A percentile compares a stretch with the other conserved stretches of the same genome.
phyloP scores from a whole-genome alignment of 2,329 filamentous ascomycete genomes.

The Microcyclospora pomicola region DNA sequence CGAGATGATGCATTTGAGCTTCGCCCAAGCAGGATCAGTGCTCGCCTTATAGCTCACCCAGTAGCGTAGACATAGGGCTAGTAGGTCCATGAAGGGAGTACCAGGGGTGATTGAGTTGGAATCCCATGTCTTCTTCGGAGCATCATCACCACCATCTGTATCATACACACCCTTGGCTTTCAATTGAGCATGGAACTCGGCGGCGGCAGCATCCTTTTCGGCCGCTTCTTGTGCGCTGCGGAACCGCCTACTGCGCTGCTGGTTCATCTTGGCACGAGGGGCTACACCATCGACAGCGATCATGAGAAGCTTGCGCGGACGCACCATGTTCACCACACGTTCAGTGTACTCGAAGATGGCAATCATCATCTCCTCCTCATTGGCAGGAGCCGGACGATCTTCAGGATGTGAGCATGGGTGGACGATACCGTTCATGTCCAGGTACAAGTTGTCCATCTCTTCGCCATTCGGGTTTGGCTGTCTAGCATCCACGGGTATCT shows the following conservation, averaged over 20 bases:
- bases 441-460: constrained; percentile 93
- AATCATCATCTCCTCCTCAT: constrained; percentile 98
- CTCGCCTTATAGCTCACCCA: constrained; percentile 98
- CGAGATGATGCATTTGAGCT: constrained; percentile 94
- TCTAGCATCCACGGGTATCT: constrained; percentile 73
- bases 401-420: constrained; percentile 98
- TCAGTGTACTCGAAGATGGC: constrained; percentile 99
- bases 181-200: constrained; percentile 72
- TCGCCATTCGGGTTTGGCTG: constrained; percentile 89
- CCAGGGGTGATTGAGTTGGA: constrained; percentile 81
- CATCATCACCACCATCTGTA: constrained; percentile 19
- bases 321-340: constrained; percentile 95
- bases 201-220: constrained; percentile 85
- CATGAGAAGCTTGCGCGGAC: constrained; percentile 88
- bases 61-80: constrained; percentile 79
- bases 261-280: constrained; percentile 98
- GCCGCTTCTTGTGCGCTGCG: constrained; percentile 85
- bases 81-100: constrained; percentile 96
- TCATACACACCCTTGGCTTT: constrained; percentile 44
- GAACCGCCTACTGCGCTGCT: constrained; percentile 91
- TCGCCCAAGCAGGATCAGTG: constrained; percentile 89
- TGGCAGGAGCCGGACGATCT: constrained; percentile 75
- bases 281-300: constrained; percentile 97
- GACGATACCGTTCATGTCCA: constrained; percentile 99
- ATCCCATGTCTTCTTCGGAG: constrained; percentile 82